Conservation (phyloP, 2,329 filamentous ascomycete genomes). For the Colletotrichum trifolii region DNA sequence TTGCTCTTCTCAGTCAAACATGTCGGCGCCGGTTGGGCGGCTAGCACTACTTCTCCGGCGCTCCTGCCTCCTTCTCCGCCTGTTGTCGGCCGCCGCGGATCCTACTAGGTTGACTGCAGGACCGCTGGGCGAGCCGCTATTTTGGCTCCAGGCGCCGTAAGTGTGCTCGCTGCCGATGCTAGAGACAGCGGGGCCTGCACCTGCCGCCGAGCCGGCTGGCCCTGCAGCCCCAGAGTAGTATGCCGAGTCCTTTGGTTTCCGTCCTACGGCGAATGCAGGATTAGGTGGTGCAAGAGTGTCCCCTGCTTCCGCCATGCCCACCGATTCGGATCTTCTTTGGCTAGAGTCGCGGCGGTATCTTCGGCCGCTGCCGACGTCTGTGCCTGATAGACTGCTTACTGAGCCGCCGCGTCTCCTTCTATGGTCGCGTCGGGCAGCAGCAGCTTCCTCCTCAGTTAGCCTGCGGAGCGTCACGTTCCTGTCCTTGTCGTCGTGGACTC, state of each 20-base stretch:
- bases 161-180: slow-evolving; percentile 57
- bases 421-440: slow-evolving; percentile 52
- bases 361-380: slow-evolving; percentile 61
- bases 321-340: slow-evolving; percentile 57
- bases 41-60: slow-evolving; percentile 55
- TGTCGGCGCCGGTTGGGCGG: slow-evolving; percentile 48
- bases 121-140: slow-evolving; percentile 60
- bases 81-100: slow-evolving; percentile 58
- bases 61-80: slow-evolving; percentile 67
- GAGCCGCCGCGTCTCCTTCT: slow-evolving; percentile 58
- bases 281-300: slow-evolving; percentile 64
- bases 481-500: slow-evolving; percentile 69
- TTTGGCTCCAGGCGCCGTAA: slow-evolving; percentile 65
- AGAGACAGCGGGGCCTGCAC: slow-evolving; percentile 57
- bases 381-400: slow-evolving; percentile 66
- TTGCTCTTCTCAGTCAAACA: slow-evolving; percentile 47
- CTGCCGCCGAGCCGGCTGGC: slow-evolving; percentile 54
- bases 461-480: slow-evolving; percentile 71
- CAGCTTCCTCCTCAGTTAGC: slow-evolving; percentile 70
- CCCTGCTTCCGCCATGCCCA: slow-evolving; percentile 51
- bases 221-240: slow-evolving; percentile 68
- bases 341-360: slow-evolving; percentile 67
- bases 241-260: slow-evolving; percentile 67
- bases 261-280: slow-evolving; percentile 64
- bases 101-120: slow-evolving; percentile 45